Evolutionary conservation across 2,329 filamentous ascomycete genomes (phyloP).

Genomic region (Cryphonectria nitschkei): DNA sequence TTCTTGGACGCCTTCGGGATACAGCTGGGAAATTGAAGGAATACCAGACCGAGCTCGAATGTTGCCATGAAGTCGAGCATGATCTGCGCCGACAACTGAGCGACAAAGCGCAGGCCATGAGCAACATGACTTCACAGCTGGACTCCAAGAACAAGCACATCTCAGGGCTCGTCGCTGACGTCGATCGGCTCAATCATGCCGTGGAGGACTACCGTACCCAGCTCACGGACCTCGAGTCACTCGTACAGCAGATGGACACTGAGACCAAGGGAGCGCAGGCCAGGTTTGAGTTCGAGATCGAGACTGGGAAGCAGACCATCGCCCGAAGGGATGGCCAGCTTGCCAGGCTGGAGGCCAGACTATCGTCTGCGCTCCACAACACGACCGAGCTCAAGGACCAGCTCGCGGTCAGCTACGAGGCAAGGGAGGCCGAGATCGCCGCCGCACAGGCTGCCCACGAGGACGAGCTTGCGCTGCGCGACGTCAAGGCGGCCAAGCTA

Average conservation of each 20-base stretch:
- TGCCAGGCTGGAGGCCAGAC: neutral
- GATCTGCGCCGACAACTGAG: neutral
- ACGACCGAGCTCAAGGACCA: neutral
- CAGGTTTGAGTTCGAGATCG: constrained; percentile 1
- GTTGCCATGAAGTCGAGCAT: neutral
- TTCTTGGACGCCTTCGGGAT: constrained; percentile 15
- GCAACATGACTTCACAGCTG: neutral
- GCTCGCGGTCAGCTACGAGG: constrained; percentile 7
- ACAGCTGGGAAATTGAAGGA: neutral
- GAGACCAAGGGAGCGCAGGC: constrained; percentile 4
- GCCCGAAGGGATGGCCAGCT: constrained; percentile 1
- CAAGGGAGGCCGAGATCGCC: neutral
- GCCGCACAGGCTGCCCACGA: neutral
- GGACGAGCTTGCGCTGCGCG: neutral
- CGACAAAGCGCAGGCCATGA: neutral
- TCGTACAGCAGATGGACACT: neutral
- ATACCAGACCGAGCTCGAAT: neutral
- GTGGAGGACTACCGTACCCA: neutral
- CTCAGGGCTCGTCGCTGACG: constrained; percentile 1
- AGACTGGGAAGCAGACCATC: neutral
- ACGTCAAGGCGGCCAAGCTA: neutral
- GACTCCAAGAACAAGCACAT: constrained; percentile 13
- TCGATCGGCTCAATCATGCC: constrained; percentile 2
- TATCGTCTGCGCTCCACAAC: neutral
- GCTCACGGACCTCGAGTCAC: constrained; percentile 6